These are phyloP conservation scores for Aureobasidium melanogenum DNA, from an alignment of 2,329 filamentous ascomycete species.

Conservation along the genomic window DNA sequence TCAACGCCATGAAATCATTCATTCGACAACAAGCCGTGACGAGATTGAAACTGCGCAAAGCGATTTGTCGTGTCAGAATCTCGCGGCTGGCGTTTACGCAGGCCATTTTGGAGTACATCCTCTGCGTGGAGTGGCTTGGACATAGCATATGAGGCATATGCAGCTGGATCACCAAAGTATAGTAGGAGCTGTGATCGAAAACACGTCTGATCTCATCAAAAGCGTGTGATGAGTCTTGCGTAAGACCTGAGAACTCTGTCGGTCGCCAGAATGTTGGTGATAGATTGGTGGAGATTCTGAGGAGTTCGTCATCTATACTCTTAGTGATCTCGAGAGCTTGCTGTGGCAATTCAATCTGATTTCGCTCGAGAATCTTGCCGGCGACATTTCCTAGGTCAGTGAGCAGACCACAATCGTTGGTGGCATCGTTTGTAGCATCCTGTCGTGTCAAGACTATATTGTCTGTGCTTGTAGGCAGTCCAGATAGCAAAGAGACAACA, in stretches of 20 bases:
- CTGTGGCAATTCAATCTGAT: background rate
- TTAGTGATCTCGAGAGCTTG: background rate
- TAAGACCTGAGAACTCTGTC: background rate
- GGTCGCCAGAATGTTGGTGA: background rate
- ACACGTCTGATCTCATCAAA: background rate
- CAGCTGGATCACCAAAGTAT: background rate
- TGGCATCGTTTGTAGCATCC: background rate
- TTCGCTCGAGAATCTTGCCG: background rate
- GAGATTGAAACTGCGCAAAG: background rate
- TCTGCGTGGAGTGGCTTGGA: background rate
- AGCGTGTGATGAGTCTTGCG: background rate
- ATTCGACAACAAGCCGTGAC: background rate
- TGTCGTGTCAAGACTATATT: background rate
- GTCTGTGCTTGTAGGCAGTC: background rate
- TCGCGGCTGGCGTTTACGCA: background rate
- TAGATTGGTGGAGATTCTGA: background rate
- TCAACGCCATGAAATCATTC: background rate
- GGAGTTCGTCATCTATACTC: background rate
- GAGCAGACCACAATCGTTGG: background rate
- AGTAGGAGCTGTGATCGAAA: background rate
- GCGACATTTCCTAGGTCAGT: background rate
- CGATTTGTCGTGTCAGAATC: background rate
- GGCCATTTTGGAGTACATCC: background rate
- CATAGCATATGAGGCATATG: background rate
- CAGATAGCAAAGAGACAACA: background rate